These are phyloP conservation scores for Mucor indicus DNA, from an alignment of 371 early-diverging fungal species.

Conservation along the genomic window DNA sequence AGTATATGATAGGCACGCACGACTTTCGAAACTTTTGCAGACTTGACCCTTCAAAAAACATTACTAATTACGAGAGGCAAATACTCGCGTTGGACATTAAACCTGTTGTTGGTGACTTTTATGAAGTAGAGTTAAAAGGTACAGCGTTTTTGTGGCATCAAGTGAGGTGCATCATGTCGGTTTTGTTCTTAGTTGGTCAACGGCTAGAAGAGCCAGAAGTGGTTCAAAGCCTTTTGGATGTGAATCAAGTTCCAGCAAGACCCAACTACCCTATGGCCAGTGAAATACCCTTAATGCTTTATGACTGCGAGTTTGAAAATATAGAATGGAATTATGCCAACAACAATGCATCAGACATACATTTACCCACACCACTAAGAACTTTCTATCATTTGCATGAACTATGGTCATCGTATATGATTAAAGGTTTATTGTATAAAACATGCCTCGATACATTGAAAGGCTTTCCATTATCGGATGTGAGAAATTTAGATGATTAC, in stretches of 20 bases:
- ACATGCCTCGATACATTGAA: constrained; percentile 13
- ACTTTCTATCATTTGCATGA: constrained; percentile 46
- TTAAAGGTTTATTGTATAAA: constrained; percentile 40
- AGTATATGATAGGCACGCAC: constrained; percentile 73
- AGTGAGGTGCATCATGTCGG: constrained; percentile 93
- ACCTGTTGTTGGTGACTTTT: constrained; percentile 55
- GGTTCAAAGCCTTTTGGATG: constrained; percentile 31
- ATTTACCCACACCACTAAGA: constrained; percentile 23
- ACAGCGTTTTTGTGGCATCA: constrained; percentile 97
- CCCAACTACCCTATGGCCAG: constrained; percentile 64
- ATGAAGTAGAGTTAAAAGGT: constrained; percentile 70
- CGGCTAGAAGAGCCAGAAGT: constrained; percentile 35
- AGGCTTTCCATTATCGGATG: not conserved
- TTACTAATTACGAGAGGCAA: constrained; percentile 70
- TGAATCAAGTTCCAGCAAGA: constrained; percentile 24
- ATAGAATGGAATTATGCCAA: constrained; percentile 52
- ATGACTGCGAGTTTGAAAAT: constrained; percentile 78
- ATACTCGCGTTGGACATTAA: constrained; percentile 65
- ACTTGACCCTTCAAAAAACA: constrained; percentile 81
- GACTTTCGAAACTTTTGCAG: constrained; percentile 96
- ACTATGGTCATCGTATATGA: constrained; percentile 43
- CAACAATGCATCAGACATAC: not conserved
- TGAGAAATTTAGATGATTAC: not conserved
- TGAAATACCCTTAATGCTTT: constrained; percentile 83
- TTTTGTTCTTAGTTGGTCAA: constrained; percentile 83